These are phyloP conservation scores for Pythium rishiriense DNA, from an alignment of 352 stramenopile genomes.

Conservation along the genomic window DNA sequence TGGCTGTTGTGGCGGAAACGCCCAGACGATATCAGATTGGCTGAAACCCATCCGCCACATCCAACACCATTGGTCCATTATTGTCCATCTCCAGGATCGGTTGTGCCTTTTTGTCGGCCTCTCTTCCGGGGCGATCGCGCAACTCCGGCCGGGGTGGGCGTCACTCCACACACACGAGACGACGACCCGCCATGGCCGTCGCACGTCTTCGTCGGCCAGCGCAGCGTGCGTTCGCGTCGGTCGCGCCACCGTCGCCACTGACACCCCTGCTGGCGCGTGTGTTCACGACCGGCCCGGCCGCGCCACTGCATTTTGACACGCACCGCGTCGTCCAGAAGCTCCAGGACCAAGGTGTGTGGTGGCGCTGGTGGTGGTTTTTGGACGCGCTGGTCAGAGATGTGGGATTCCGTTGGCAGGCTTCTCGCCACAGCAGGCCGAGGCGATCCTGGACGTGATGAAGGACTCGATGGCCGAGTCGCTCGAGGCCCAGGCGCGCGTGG, in stretches of 20 bases:
- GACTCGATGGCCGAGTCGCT: constrained; percentile 79
- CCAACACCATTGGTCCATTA: too few relatives aligned
- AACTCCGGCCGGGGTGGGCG: too few relatives aligned
- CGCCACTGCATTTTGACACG: constrained; percentile 37
- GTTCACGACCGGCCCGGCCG: constrained; percentile 23
- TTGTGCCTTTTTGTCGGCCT: too few relatives aligned
- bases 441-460: constrained; percentile 83
- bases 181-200: too few relatives aligned
- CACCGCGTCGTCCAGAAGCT: constrained; percentile 79
- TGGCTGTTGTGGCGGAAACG: too few relatives aligned
- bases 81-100: too few relatives aligned
- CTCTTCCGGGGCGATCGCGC: too few relatives aligned
- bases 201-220: too few relatives aligned
- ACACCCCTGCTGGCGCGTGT: neutral
- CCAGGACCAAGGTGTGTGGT: constrained; percentile 57
- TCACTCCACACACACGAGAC: too few relatives aligned
- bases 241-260: neutral
- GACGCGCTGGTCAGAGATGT: neutral
- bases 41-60: too few relatives aligned
- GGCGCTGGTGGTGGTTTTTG: neutral
- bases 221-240: too few relatives aligned
- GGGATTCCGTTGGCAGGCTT: constrained; percentile 62
- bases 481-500: constrained; percentile 65
- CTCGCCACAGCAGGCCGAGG: constrained; percentile 59
- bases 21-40: too few relatives aligned